Evolutionary conservation across 1,284 basidiomycete species (phyloP), one percentile per base, ranked within the genome.

Genomic region (Ustilago vetiveriae): DNA sequence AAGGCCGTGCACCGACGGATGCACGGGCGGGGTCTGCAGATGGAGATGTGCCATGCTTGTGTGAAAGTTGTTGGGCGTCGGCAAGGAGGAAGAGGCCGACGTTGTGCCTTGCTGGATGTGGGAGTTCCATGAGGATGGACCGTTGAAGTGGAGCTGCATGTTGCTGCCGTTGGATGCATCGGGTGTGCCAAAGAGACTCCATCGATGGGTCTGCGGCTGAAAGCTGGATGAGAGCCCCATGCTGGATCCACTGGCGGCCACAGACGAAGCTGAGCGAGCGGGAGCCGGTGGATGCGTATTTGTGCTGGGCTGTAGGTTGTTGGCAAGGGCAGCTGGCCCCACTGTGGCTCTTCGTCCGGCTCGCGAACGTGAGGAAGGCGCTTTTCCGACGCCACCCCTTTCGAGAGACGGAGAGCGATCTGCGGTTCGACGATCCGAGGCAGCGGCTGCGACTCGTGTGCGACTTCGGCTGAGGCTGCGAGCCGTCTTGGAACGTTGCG

Each of bases 401-500:
- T 74, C 71, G 26, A 58, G 37, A 3, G 71, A 74, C 3, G 71
- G 66, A 8, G 71, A 72, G 33, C 65, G 64, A n/a, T 72, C 69
- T 4, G 65, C 65, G 4, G 50, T 29, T 6, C 65, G 44, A 22
- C 64, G 42, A 22, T 65, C 60, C 6, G 54, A 47, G 16, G 48
- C 54, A 22, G 41, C 37, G 14, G 62, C 51, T 44, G 64, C 58
- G 26, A 36, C 51, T 10, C 58, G 36, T 4, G 44, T 63, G 17
- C 64, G 50, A 36, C 58, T 59, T 35, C 69, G 57, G 30, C 69
- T 72, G 38, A 59, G 36, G 48, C 69, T 72, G 29, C 69, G 54
- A 8, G 53, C 53, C 16, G 55, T 52, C 52, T 70, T 70, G 47
- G 60, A 51, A 13, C 67, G 41, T 17, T 59, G 47, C 13, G 57